Base-by-base conservation (phyloP, 1,284 basidiomycete species). In the Apiotrichum brassicae region DNA sequence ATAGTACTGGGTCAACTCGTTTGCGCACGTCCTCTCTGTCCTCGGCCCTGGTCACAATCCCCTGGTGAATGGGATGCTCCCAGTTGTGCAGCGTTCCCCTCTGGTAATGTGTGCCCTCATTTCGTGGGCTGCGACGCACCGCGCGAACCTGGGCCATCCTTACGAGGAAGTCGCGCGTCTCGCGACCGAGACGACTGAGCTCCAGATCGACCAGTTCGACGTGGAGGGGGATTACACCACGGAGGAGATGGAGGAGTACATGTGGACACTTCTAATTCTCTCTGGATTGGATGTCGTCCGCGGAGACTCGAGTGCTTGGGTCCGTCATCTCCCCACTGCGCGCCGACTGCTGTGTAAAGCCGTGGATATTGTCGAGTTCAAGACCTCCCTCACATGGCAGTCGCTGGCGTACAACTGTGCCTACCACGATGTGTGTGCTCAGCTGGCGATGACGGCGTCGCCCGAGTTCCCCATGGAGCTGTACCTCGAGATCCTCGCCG, bases 201-300 rank as follows among this genome's bases (percentile, higher is more conserved):
- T 58, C 35, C 59, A 63, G 46, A 46, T 58, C 18, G 57, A 61
- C 43, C 51, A 57, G 26, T 48, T 61, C 26, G 49, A 53, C 35
- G 48, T 55, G 11, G 57, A 57, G 20, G 43, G 55, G 34, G 55
- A 58, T 13, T 45, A 54, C 34, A 51, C 56, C 1, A 25, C 36
- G 19, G 59, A 56, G 26, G 51, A 59, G 16, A 46, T 50, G 18
- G 63, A 64, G 46, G 60, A 64, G 48, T 56, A 60, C 50, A 54
- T 64, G 56, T 63, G 59, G 63, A 56, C 61, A 20, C 49, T 64
- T 28, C 49, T 62, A 26, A 64, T 64, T 19, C 49, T 64, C 11
- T 61, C 61, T n/a, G 63, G 61, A 0, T 53, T 62, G n/a, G 58
- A 64, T 37, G 58, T 64, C 22, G 53, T 61, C 38, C 45, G 51